These are phyloP conservation scores for Symmetrospora coprosmae DNA, from an alignment of 768 basidiomycete genomes.

Conservation along the genomic window DNA sequence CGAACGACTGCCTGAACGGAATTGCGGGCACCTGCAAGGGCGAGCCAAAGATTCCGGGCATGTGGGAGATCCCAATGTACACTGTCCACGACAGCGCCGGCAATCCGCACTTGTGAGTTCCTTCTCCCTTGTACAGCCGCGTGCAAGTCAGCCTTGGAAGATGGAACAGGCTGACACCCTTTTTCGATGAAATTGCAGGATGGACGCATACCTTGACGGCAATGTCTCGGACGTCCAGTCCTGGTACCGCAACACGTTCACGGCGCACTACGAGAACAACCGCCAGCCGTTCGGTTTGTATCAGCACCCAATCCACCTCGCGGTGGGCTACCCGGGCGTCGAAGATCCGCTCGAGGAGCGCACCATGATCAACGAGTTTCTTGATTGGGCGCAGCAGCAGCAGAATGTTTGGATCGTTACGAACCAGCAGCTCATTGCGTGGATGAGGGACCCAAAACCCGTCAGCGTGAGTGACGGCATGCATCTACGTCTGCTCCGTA, in stretches of 20 bases:
- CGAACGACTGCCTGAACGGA: conserved; percentile 53
- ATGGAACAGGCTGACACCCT: background rate
- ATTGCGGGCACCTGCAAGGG: conserved; percentile 51
- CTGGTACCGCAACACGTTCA: conserved; percentile 64
- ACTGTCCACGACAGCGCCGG: conserved; percentile 15
- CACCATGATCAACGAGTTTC: conserved; percentile 60
- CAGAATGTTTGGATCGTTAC: conserved; percentile 44
- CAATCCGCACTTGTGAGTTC: conserved; percentile 4
- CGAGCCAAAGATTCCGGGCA: conserved; percentile 55
- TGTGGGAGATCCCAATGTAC: conserved; percentile 70
- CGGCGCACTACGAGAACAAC: conserved; percentile 47
- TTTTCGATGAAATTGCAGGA: conserved; percentile 41
- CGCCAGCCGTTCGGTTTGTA: conserved; percentile 68
- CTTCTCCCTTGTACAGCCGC: background rate
- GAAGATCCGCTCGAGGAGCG: conserved; percentile 46
- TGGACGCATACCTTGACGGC: conserved; percentile 61
- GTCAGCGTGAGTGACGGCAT: conserved; percentile 11
- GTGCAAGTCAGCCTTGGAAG: background rate
- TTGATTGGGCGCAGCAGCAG: conserved; percentile 67
- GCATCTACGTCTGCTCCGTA: too few species aligned
- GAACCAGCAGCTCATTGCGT: conserved; percentile 44
- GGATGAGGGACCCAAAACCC: conserved; percentile 58
- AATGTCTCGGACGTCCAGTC: conserved; percentile 36
- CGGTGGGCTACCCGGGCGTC: conserved; percentile 45
- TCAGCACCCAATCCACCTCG: conserved; percentile 62